Evolutionary conservation across 1,284 basidiomycete species (phyloP).

Genomic region (Trichosporon asahii): DNA sequence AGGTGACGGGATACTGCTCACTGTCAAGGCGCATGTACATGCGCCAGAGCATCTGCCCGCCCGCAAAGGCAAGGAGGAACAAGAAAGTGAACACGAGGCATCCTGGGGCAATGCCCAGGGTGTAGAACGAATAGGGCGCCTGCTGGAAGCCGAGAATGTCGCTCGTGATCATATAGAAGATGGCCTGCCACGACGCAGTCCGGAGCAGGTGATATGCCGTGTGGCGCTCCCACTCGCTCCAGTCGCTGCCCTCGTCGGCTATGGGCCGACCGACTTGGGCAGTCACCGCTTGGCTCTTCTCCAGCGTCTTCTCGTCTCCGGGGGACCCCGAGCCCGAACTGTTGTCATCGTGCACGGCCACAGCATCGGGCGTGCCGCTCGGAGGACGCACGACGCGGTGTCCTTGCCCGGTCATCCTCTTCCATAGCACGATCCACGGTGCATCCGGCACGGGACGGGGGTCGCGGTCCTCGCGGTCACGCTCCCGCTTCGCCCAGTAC

Average conservation of each 20-base stretch:
- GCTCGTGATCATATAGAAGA: slow-evolving; percentile 24
- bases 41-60: slow-evolving; percentile 25
- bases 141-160: slow-evolving; percentile 45
- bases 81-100: slow-evolving; percentile 27
- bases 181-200: slow-evolving; percentile 20
- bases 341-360: neutral
- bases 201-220: slow-evolving; percentile 20
- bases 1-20: slow-evolving; percentile 22
- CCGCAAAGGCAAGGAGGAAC: slow-evolving; percentile 18
- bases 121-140: slow-evolving; percentile 39
- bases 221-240: neutral
- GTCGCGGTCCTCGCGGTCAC: slow-evolving; percentile 20
- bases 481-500: slow-evolving; percentile 21
- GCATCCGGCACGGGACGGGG: slow-evolving; percentile 22
- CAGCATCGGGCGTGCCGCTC: neutral
- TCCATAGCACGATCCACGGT: slow-evolving; percentile 16
- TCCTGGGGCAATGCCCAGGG: slow-evolving; percentile 32
- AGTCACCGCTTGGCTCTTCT: neutral
- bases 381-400: neutral
- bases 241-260: neutral
- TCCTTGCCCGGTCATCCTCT: slow-evolving; percentile 10
- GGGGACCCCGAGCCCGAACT: neutral
- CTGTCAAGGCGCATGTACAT: slow-evolving; percentile 26
- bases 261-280: neutral
- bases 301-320: neutral